Base-by-base conservation (phyloP, 495 filamentous ascomycete species). In the Podospora anserina region DNA sequence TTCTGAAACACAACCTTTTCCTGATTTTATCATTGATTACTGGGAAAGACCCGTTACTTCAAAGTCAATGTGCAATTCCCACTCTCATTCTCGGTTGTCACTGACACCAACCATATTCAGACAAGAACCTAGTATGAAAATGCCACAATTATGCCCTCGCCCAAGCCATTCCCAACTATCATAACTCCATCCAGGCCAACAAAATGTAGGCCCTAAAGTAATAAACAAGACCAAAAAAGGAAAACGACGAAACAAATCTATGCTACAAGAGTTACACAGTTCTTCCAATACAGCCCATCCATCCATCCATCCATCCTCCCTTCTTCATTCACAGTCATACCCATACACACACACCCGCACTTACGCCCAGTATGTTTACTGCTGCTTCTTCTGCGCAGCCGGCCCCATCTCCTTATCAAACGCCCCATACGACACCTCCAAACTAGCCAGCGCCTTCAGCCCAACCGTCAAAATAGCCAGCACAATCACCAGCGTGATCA, bases 331-430 rank as follows among this genome's bases (percentile, higher is more conserved):
- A 23, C 23, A 23, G 59, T 61, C 26, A 32, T 16, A 61, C n/a
- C 27, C 26, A 26, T 28, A 66, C 62, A 65, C 23, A 23, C 30
- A 5, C 30, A 32, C 30, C 7, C 27, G 5, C 32, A 26, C 23
- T 20, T 49, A 39, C 27, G 39, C 32, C 23, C 27, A 11, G 65
- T 53, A 53, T 15, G 49, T 58, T 56, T 5, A 63, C 57, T 81
- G 86, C 81, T 90, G 86, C 82, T 96, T 96, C 86, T 91, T 96
- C 80, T 96, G 91, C 65, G 88, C 91, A 39, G 86, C 83, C 59
- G 92, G 89, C 0, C 94, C 92, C 81, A 92, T 97, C 77, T 97
- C 94, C 84, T 95, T 97, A 75, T 96, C 93, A 77, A 99, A 99
- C 1, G 95, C 93, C 61, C 89, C 91, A 80, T 98, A 98, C 11